Percentiles rank a stretch among this genome's conserved stretches.
These are phyloP conservation scores for Emergomyces orientalis DNA, from an alignment of 2,329 filamentous ascomycete genomes.

Conservation along the genomic window DNA sequence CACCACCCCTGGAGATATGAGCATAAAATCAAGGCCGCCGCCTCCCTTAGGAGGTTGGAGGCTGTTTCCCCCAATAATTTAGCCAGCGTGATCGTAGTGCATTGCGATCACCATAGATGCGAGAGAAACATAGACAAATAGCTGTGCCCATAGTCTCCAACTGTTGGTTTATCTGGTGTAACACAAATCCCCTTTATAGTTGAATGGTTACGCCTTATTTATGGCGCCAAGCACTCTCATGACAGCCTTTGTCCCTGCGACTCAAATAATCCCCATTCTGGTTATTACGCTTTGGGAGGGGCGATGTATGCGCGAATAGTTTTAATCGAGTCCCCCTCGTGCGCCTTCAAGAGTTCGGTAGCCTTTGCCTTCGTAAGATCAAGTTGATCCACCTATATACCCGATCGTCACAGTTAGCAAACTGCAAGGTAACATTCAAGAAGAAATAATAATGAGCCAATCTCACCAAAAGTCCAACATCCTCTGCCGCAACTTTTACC, in stretches of 20 bases:
- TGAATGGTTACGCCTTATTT: background rate
- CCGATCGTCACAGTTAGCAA: background rate
- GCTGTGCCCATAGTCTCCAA: background rate
- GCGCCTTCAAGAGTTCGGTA: slow-evolving; percentile 38
- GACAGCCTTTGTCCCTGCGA: background rate
- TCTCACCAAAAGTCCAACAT: slow-evolving; percentile 40
- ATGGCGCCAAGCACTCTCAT: background rate
- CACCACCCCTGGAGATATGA: background rate
- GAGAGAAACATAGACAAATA: background rate
- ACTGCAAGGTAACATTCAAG: slow-evolving; percentile 1
- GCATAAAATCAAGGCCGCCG: background rate
- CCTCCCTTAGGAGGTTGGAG: background rate
- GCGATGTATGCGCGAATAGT: slow-evolving; percentile 37
- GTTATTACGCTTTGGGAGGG: slow-evolving; percentile 12
- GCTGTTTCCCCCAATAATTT: background rate
- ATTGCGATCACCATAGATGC: background rate
- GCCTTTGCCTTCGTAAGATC: slow-evolving; percentile 40
- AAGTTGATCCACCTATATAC: slow-evolving; percentile 34
- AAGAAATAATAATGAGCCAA: background rate
- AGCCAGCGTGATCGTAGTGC: background rate
- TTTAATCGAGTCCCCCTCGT: slow-evolving; percentile 37
- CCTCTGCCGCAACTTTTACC: slow-evolving; percentile 38
- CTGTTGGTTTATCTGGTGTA: background rate
- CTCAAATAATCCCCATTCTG: background rate
- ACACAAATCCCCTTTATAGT: background rate